These are phyloP conservation scores for Saccharomycopsis sp. DNA, from an alignment of 805 yeast genomes.

Conservation along the genomic window DNA sequence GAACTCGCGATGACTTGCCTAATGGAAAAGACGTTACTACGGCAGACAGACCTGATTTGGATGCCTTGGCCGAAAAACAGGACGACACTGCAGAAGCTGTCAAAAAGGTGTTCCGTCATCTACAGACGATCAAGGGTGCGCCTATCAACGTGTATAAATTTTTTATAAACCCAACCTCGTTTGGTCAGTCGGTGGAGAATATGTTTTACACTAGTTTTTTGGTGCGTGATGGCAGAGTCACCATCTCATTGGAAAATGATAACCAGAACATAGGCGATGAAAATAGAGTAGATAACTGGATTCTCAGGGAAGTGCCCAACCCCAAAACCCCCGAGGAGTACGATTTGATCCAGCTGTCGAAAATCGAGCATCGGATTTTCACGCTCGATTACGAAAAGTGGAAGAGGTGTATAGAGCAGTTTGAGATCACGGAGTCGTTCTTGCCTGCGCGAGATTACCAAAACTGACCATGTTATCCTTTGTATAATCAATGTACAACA, in stretches of 20 bases:
- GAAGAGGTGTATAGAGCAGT: slow-evolving; percentile 47
- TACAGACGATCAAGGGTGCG: slow-evolving; percentile 29
- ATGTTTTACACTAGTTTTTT: slow-evolving; percentile 77
- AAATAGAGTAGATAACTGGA: slow-evolving; percentile 39
- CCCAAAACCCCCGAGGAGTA: slow-evolving; percentile 25
- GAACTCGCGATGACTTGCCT: slow-evolving; percentile 20
- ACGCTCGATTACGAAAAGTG: slow-evolving; percentile 63
- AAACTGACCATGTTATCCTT: too few relatives aligned
- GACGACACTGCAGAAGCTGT: slow-evolving; percentile 61
- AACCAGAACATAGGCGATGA: slow-evolving; percentile 36
- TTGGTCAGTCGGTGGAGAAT: slow-evolving; percentile 75
- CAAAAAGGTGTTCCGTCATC: slow-evolving; percentile 40
- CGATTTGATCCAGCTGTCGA: slow-evolving; percentile 25
- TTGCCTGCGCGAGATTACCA: slow-evolving; percentile 36
- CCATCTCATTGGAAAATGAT: slow-evolving; percentile 11
- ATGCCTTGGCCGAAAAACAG: slow-evolving; percentile 42
- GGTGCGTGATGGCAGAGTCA: slow-evolving; percentile 61
- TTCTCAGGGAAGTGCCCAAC: slow-evolving; percentile 29
- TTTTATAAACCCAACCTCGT: slow-evolving; percentile 69
- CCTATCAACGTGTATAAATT: slow-evolving; percentile 56
- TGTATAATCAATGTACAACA: too few relatives aligned
- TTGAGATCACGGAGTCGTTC: slow-evolving; percentile 49
- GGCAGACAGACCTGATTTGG: slow-evolving; percentile 48
- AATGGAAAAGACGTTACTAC: slow-evolving; percentile 42
- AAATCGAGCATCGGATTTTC: slow-evolving; percentile 61